A percentile compares a stretch with the other conserved stretches of the same genome.
These are phyloP conservation scores for Thalassiosira mediterranea DNA, from an alignment of 352 stramenopile genomes.

Conservation along the genomic window DNA sequence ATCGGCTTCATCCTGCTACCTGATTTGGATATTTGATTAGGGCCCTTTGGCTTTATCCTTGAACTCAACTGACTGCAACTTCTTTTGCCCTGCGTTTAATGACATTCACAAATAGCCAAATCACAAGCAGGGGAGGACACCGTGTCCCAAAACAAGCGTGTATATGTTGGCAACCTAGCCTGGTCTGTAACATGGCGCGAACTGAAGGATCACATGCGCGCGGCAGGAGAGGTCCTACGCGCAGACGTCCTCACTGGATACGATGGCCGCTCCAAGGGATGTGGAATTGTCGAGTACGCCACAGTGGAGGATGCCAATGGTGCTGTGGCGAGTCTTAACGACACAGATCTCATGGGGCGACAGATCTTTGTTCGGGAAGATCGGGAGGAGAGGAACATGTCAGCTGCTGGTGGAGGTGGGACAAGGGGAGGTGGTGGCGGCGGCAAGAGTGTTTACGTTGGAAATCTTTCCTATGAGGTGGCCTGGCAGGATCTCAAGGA, in stretches of 20 bases:
- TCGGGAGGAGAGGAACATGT: conserved; percentile 84
- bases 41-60: not conserved
- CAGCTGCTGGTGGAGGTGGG: conserved; percentile 18
- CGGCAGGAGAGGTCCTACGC: conserved; percentile 84
- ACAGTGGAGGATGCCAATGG: conserved; percentile 85
- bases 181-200: conserved; percentile 93
- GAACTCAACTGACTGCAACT: not conserved
- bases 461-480: conserved; percentile 82
- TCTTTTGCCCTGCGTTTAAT: not conserved
- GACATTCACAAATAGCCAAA: too few relatives aligned
- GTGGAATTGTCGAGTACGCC: conserved; percentile 92
- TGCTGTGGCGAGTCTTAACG: conserved; percentile 89
- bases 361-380: conserved; percentile 95
- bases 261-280: conserved; percentile 88
- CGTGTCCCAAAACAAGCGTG: conserved; percentile 36
- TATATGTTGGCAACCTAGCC: conserved; percentile 88
- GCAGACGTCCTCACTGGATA: conserved; percentile 62
- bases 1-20: too few relatives aligned
- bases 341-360: conserved; percentile 90
- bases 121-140: not conserved
- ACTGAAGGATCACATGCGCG: conserved; percentile 95
- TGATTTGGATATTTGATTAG: too few relatives aligned
- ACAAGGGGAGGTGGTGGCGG: not conserved
- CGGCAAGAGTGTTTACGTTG: conserved; percentile 78
- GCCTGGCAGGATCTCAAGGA: conserved; percentile 87